Evolutionary conservation across 1,284 basidiomycete genomes (phyloP), one percentile per base, ranked within the genome.

Genomic region (Vanrija sp.): DNA sequence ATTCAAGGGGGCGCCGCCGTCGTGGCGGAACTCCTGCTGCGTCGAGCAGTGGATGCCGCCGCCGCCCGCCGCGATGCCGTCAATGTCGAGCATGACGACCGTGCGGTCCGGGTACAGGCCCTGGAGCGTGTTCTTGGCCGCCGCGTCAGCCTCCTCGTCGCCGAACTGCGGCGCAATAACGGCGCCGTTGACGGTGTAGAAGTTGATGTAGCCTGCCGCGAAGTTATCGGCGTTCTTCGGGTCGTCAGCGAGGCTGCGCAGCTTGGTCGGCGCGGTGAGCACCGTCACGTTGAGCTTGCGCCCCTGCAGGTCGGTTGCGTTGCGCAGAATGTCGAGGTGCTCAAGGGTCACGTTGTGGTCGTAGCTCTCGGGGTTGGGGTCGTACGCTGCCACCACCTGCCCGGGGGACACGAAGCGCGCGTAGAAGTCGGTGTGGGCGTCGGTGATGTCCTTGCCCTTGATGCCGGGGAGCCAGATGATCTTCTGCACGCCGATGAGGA

Each of bases 361-460:
- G 40, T 18, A 42, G n/a, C 19, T n/a, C 7, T n/a, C 19, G 5
- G 40, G n/a, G 40, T 42, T 21, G 40, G 40, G 40, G n/a, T 42
- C 40, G 15, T 8, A 19, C n/a, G n/a, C 40, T 6, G 40, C 40
- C 7, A 42, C n/a, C n/a, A 42, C 40, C n/a, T 18, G n/a, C 7
- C 40, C 40, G 16, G 40, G 40, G n/a, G 40, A 18, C 9, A 21
- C 40, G 40, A 42, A 42, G n/a, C 40, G 40, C 40, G 40, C 44
- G 44, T 29, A 46, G 21, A 29, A 25, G 12, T 47, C 25, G 23
- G 29, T 34, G 34, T 34, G 34, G 34, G 34, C 34, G 34, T 34
- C 46, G 29, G 25, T 47, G 26, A 47, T 29, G 46, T 47, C 18
- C 26, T 38, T 92, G 46, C 46, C 46, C 23, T 18, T 21, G 46